Conservation (phyloP, 2,329 filamentous ascomycete genomes). For the Amesomyces nigricolor region DNA sequence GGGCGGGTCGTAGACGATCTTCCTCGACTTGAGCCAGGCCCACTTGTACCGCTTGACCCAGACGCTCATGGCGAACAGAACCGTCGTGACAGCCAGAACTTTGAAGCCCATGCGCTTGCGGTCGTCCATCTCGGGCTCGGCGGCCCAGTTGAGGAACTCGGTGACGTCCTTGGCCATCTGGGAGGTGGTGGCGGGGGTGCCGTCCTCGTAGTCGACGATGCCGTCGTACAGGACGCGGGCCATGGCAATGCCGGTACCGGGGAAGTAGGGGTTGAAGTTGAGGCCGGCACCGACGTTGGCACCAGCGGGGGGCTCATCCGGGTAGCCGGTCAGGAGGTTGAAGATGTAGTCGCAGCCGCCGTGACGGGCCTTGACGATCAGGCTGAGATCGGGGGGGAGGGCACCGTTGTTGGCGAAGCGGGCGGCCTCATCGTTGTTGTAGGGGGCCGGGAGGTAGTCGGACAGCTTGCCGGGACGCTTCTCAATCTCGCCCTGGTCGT, state of each 20-base stretch:
- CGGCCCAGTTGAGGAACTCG: conserved; percentile 98
- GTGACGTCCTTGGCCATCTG: conserved; percentile 99
- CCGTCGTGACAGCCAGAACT: conserved; percentile 73
- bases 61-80: conserved; percentile 79
- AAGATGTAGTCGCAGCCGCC: conserved; percentile 99
- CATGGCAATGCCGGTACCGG: conserved; percentile 98
- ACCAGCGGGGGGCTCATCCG: conserved; percentile 89
- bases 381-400: conserved; percentile 90
- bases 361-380: conserved; percentile 97
- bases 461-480: conserved; percentile 98
- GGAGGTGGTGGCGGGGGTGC: conserved; percentile 85
- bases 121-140: conserved; percentile 98
- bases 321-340: conserved; percentile 92
- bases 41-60: conserved; percentile 99
- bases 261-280: conserved; percentile 99
- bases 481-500: conserved; percentile 96
- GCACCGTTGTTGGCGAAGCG: conserved; percentile 98
- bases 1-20: conserved; percentile 83
- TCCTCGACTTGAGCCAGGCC: conserved; percentile 90
- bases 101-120: conserved; percentile 99
- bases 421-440: conserved; percentile 98
- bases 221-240: conserved; percentile 96
- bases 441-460: conserved; percentile 89
- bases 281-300: conserved; percentile 79
- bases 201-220: conserved; percentile 96